Evolutionary conservation across 2,329 filamentous ascomycete genomes (phyloP), one percentile per base, ranked within the genome.

Genomic region (Didymosphaeria variabile): DNA sequence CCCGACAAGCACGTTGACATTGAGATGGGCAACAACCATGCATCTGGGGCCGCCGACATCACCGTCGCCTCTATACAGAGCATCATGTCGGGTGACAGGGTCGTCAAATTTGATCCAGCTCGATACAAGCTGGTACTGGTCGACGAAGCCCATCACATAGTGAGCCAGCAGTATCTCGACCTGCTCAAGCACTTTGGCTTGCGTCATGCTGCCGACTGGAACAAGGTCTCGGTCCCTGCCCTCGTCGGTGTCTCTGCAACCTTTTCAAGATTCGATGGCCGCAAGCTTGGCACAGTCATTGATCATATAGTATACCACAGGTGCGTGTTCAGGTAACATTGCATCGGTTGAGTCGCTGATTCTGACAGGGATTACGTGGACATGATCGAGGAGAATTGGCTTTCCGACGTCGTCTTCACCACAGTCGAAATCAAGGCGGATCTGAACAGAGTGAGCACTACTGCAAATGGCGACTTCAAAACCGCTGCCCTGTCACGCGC

Each of bases 301-400:
- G 94, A 98, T 70, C 91, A 97, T 72, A 97, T 98, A 63, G 94
- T 97, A 51, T 98, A 97, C 71, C 94, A 98, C 77, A 95, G 93
- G 78, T 81, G 59, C 15, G 77, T 60, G 2, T 12, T 6, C 34
- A 34, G 4, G 17, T 9, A 15, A 2, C 8, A 26, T 8, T 7
- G 29, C 31, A 4, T 17, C 1, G 5, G 17, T 26, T 13, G 34
- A 52, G 15, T 15, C 2, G 23, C 64, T 72, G 19, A 71, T 36
- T 26, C 0, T 1, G 0, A 7, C 42, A 82, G 81, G 67, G 89
- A 92, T 71, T 93, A 91, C 64, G 83, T 91, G 32, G 90, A 91
- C 65, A 91, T 92, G 89, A 92, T 97, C 62, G 89, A 89, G 36
- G 93, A 96, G 59, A 93, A 95, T 45, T 98, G 94, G 93, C 85